phyloP scores from a whole-genome alignment of 2,329 filamentous ascomycete genomes.

The Xylariaceae sp. region DNA sequence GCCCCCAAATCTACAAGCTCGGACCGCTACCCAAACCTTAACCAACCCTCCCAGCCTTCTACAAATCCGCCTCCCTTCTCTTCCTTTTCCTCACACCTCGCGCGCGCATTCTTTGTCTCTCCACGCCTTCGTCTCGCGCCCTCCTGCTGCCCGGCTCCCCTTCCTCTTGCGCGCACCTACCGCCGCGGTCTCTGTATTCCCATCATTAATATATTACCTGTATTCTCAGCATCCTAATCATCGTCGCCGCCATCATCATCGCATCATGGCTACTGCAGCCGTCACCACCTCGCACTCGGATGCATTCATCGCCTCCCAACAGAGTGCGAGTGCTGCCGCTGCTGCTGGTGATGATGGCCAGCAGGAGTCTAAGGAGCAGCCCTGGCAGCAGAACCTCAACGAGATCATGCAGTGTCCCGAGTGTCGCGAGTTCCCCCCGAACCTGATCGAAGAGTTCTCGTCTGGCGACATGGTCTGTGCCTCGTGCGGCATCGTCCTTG shows the following conservation, averaged over 20 bases:
- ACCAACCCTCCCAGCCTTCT: no score
- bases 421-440: conserved; percentile 87
- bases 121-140: background rate
- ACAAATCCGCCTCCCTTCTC: no score
- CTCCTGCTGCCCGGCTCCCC: background rate
- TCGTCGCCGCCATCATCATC: background rate
- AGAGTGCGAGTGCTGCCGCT: conserved; percentile 26
- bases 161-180: background rate
- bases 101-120: background rate
- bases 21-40: no score
- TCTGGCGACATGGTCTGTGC: conserved; percentile 89
- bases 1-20: no score
- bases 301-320: conserved; percentile 40
- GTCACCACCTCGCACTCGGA: conserved; percentile 17
- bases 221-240: background rate
- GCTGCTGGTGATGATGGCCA: conserved; percentile 25
- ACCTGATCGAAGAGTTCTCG: conserved; percentile 88
- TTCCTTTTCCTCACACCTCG: background rate
- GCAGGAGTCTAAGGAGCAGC: conserved; percentile 25
- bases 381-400: conserved; percentile 80
- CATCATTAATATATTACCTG: background rate
- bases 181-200: background rate
- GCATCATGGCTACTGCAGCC: conserved; percentile 21
- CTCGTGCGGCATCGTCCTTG: conserved; percentile 85
- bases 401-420: conserved; percentile 82